Evolutionary conservation across 306 rosid species (phyloP).

Genomic region (Ormosia semicastrata): DNA sequence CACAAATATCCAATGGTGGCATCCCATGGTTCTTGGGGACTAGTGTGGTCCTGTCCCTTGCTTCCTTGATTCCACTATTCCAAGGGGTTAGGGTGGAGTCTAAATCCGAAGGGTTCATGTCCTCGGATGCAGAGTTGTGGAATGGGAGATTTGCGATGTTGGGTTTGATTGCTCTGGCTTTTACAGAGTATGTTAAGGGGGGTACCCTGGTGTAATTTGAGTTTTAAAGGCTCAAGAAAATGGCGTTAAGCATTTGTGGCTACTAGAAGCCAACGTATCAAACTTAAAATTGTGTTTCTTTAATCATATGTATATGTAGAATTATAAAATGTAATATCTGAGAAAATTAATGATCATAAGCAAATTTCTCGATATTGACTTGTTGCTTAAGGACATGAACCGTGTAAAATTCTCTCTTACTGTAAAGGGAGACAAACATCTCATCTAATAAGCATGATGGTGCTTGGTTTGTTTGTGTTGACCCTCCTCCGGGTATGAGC

Average conservation of each 20-base stretch:
- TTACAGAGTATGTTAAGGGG: slow-evolving; percentile 69
- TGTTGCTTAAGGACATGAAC: background rate
- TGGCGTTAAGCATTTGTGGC: background rate
- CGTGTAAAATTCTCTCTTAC: too few relatives aligned
- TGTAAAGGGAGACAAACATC: too few relatives aligned
- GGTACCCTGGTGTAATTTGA: slow-evolving; percentile 51
- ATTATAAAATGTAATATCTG: background rate
- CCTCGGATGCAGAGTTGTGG: slow-evolving; percentile 77
- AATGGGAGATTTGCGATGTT: slow-evolving; percentile 88
- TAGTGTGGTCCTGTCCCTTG: slow-evolving; percentile 52
- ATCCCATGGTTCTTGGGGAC: slow-evolving; percentile 63
- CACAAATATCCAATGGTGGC: slow-evolving; percentile 71
- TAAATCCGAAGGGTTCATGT: slow-evolving; percentile 54
- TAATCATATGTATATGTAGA: background rate
- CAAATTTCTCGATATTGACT: background rate
- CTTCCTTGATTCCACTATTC: slow-evolving; percentile 68
- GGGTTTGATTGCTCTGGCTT: slow-evolving; percentile 76
- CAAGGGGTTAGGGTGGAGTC: slow-evolving; percentile 78
- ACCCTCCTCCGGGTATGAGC: too few relatives aligned
- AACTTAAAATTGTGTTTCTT: background rate
- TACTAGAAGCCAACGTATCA: background rate
- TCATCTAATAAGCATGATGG: too few relatives aligned
- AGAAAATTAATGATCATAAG: background rate
- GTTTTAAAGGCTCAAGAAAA: background rate
- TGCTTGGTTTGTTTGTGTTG: too few relatives aligned